Evolutionary conservation across 257 asterid species (phyloP), one percentile per base, ranked within the genome.

Genomic region (Perilla frutescens): DNA sequence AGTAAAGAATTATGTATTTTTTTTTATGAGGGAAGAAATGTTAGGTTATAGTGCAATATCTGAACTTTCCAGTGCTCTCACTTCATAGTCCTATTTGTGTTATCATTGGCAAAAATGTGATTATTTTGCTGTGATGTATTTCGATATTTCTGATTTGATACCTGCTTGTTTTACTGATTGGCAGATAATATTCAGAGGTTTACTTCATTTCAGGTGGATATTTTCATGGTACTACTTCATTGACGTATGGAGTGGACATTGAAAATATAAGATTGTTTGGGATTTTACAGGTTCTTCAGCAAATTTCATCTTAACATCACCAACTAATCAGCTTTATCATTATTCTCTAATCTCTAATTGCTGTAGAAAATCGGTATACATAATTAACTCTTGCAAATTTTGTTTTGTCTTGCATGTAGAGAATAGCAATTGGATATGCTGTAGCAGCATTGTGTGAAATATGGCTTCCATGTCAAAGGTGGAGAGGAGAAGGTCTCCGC

Each of bases 241-340:
- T 93, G 93, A 85, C 95, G 10, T 93, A 90, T 75, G 98, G 98
- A 44, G 96, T 93, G 72, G 93, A 87, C 82, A 68, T 93, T 55
- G 93, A 80, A 78, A 87, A 77, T 72, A 85, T 90, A 58, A 81
- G 98, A 80, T 73, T 79, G 53, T 85, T 89, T 70, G 98, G 98
- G 75, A 89, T 92, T 78, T 81, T 92, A 77, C 98, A 92, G 98
- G 98, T 92, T 76, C 47, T 29, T 65, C 51, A 43, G 58, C 45
- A 50, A 60, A 4, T 13, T 73, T 36, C 66, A 40, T 61, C 36
- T 68, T 34, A 26, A 26, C 62, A 54, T 62, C 68, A 44, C 68
- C 58, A 34, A 48, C 62, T 74, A 56, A 6, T 53, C 56, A 13
- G 47, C 4, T 44, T 62, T 32, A 7, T 37, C 29, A 68, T 54